These are phyloP conservation scores for Coelastrella sp. DNA, from an alignment of 139 green algal genomes.

Conservation along the genomic window DNA sequence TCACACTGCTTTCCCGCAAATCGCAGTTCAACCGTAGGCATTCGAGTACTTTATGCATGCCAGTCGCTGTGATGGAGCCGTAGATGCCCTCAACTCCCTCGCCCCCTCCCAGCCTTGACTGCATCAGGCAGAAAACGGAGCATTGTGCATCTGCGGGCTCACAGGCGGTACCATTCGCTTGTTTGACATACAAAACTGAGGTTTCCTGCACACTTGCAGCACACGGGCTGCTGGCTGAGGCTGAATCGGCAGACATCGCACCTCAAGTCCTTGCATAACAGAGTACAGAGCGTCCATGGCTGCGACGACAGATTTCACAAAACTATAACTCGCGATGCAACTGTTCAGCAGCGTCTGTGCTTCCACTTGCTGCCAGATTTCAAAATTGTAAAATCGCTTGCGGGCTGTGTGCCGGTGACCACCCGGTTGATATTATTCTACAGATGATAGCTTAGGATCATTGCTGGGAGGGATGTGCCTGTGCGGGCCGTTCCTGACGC, in stretches of 20 bases:
- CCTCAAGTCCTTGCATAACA: constrained; percentile 75
- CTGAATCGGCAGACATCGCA: constrained; percentile 21
- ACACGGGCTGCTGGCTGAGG: not conserved
- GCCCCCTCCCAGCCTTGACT: constrained; percentile 91
- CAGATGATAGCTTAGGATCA: no score
- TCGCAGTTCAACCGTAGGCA: constrained; percentile 73
- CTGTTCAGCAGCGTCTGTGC: no score
- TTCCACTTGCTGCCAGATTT: no score
- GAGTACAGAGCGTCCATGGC: constrained; percentile 66
- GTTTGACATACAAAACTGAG: not conserved
- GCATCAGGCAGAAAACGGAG: constrained; percentile 21
- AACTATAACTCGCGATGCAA: no score
- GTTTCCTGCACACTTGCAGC: not conserved
- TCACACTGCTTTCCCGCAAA: constrained; percentile 66
- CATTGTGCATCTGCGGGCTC: not conserved
- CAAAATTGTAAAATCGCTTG: no score
- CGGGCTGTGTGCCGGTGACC: no score
- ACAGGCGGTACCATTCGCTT: not conserved
- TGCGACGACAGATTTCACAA: no score
- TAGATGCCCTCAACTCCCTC: constrained; percentile 96
- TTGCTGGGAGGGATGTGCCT: no score
- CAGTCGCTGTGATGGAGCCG: constrained; percentile 82
- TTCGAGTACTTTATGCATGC: constrained; percentile 85
- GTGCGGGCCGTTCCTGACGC: no score
- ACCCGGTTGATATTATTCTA: no score